phyloP scores from a whole-genome alignment of 176 grass and related monocot species.

The Avena eriantha region DNA sequence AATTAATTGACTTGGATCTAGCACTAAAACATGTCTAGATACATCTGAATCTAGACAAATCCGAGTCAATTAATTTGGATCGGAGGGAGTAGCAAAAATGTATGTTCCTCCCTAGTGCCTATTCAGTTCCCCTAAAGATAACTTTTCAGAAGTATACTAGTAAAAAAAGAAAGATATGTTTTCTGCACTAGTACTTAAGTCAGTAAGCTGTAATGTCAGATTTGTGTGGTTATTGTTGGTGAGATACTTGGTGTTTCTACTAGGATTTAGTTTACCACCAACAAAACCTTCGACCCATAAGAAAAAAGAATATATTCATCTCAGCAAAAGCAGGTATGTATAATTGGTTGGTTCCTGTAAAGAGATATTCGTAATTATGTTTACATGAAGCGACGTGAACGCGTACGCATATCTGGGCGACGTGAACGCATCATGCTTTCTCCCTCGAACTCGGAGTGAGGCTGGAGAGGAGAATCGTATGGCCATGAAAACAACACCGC shows the following conservation, averaged over 20 bases:
- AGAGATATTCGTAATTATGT: background rate
- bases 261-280: background rate
- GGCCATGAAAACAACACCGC: constrained; percentile 2
- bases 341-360: background rate
- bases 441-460: background rate
- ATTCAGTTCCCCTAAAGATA: background rate
- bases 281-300: background rate
- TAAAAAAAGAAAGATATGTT: background rate
- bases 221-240: background rate
- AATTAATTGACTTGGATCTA: no score
- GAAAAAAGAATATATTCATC: background rate
- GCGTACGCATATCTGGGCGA: background rate
- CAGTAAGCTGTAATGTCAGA: background rate
- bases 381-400: no score
- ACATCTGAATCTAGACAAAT: no score
- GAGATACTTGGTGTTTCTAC: background rate
- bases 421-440: background rate
- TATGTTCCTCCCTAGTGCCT: background rate
- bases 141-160: no score
- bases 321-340: background rate
- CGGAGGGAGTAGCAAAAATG: background rate
- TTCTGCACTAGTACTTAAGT: background rate
- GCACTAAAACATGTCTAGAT: no score
- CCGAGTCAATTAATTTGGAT: no score
- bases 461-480: background rate